Base-by-base conservation (phyloP, 192 early-diverging fungal genomes). In the Rhizoclosmatium globosum region DNA sequence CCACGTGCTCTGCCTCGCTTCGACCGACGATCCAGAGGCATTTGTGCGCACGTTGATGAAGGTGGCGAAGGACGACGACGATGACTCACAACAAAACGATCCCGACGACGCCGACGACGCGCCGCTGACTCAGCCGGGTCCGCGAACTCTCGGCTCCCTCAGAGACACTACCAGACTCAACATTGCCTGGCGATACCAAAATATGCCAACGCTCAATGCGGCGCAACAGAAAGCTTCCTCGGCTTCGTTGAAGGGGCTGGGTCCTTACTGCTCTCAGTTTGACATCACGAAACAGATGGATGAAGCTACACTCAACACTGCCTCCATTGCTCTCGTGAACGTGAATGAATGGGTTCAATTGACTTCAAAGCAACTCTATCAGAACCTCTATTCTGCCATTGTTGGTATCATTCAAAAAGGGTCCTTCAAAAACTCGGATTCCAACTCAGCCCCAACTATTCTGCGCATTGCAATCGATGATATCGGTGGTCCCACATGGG, bases 121-220 rank as follows among this genome's bases (percentile, higher is more conserved):
- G 23, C 45, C 44, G 17, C 21, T 13, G 45, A 43, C n/a, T 19
- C 9, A 13, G 7, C 19, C 60, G 17, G 23, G 31, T 46, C 78
- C 47, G 4, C 67, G 79, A 21, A 31, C 39, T 46, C 50, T 85
- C 67, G 86, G 85, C 3, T 68, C 74, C 39, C 53, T 81, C 11
- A 73, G 84, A 60, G 69, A 84, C 17, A 84, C 82, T n/a, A 93
- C 94, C 67, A 81, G 85, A 1, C 89, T 99, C 90, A 91, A 87
- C 64, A 98, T 99, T 68, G 97, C 97, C 1, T 99, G 97, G 97
- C 84, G 97, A 64, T 99, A 99, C 86, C 88, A 96, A 79, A 87
- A 89, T 48, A 67, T 97, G 73, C 95, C 95, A 50, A 85, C 87
- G 66, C 90, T 94, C 81, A 88, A 85, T 42, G 80, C 68, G 48